A percentile compares a stretch with the other conserved stretches of the same genome.
These are phyloP conservation scores for Carnegiea gigantea DNA, from an alignment of 179 eudicot genomes.

Conservation along the genomic window DNA sequence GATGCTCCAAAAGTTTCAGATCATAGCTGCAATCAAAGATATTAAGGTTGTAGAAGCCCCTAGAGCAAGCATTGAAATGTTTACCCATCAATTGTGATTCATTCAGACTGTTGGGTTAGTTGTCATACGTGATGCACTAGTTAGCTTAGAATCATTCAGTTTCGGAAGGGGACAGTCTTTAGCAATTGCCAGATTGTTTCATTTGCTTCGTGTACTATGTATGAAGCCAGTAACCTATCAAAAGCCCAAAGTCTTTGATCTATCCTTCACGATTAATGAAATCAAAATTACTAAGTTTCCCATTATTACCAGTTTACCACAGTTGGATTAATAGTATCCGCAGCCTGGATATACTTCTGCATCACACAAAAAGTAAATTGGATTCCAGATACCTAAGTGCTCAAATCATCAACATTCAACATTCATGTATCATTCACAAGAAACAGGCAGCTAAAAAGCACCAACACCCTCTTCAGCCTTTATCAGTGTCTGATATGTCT, in stretches of 20 bases:
- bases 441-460: too few relatives aligned
- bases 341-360: neutral
- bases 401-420: neutral
- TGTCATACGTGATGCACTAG: neutral
- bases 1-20: too few relatives aligned
- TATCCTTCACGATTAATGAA: neutral
- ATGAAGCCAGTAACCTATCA: neutral
- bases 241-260: neutral
- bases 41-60: too few relatives aligned
- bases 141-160: neutral
- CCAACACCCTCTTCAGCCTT: too few relatives aligned
- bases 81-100: neutral
- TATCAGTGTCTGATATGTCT: too few relatives aligned
- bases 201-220: too few relatives aligned
- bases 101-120: neutral
- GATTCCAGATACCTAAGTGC: neutral
- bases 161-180: neutral
- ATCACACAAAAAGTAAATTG: neutral
- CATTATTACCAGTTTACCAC: neutral
- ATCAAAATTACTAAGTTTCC: neutral
- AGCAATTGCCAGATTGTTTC: neutral
- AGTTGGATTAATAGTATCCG: neutral
- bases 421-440: neutral
- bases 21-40: too few relatives aligned
- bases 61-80: neutral